Evolutionary conservation across 192 early-diverging fungal species (phyloP).

Genomic region (Gryganskiella cystojenkinii): DNA sequence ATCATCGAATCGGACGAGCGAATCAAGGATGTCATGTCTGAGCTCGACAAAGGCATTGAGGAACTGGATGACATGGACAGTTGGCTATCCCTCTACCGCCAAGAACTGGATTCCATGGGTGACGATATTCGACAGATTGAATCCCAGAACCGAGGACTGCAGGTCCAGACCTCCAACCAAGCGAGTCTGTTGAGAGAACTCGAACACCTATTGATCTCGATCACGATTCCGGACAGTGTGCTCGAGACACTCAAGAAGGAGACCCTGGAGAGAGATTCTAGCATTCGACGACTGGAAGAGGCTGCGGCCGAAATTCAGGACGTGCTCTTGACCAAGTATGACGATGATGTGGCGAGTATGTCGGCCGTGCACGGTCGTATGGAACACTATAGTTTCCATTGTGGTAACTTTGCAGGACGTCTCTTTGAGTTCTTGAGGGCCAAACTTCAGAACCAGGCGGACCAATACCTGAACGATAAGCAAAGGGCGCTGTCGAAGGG

Average conservation of each 20-base stretch:
- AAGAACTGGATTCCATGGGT: slow-evolving; percentile 81
- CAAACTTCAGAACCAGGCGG: slow-evolving; percentile 70
- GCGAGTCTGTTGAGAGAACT: slow-evolving; percentile 86
- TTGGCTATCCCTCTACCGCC: slow-evolving; percentile 87
- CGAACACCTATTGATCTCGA: slow-evolving; percentile 72
- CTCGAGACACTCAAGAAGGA: slow-evolving; percentile 73
- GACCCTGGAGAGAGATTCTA: slow-evolving; percentile 68
- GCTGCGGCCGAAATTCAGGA: slow-evolving; percentile 75
- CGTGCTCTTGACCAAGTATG: slow-evolving; percentile 69
- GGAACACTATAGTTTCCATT: slow-evolving; percentile 73
- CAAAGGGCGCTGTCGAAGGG: slow-evolving; percentile 54
- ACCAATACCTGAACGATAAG: slow-evolving; percentile 62
- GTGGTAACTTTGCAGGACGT: slow-evolving; percentile 71
- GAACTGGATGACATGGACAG: slow-evolving; percentile 89
- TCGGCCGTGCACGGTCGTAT: slow-evolving; percentile 67
- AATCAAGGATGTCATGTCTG: slow-evolving; percentile 78
- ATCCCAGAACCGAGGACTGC: slow-evolving; percentile 89
- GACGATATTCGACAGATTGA: slow-evolving; percentile 93
- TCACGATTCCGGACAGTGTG: slow-evolving; percentile 69
- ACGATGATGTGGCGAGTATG: slow-evolving; percentile 57
- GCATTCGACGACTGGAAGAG: slow-evolving; percentile 69
- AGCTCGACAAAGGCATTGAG: slow-evolving; percentile 85
- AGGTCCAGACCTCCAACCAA: slow-evolving; percentile 91
- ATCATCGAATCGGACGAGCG: slow-evolving; percentile 93
- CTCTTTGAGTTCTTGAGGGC: slow-evolving; percentile 72